These are phyloP conservation scores for Gracilaria domingensis DNA, from an alignment of 23 red algal genomes.

Conservation along the genomic window DNA sequence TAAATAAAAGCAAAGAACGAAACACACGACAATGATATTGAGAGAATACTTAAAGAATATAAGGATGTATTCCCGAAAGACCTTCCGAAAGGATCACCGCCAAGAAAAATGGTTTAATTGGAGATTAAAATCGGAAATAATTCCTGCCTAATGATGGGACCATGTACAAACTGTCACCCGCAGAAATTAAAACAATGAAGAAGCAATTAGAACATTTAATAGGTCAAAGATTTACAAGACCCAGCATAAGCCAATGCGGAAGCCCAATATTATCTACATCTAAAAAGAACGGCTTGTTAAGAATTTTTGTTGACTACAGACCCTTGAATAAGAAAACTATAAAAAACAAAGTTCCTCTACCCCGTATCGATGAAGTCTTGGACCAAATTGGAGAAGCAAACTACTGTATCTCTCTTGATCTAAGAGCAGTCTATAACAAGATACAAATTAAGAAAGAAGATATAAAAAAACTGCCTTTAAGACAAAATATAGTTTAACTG, in stretches of 20 bases:
- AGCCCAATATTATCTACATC: slow-evolving; percentile 40
- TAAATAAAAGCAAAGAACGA: too few relatives aligned
- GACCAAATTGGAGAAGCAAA: slow-evolving; percentile 41
- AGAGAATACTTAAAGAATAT: too few relatives aligned
- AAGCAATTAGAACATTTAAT: slow-evolving; percentile 6
- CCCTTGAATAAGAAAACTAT: slow-evolving; percentile 45
- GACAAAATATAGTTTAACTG: slow-evolving; percentile 44
- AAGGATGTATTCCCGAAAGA: background rate
- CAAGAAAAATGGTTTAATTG: slow-evolving; percentile 21
- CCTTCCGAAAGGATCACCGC: background rate
- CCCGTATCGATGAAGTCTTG: slow-evolving; percentile 62
- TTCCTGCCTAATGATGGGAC: background rate
- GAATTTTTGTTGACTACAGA: slow-evolving; percentile 54
- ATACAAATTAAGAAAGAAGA: slow-evolving; percentile 11
- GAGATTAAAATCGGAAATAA: background rate
- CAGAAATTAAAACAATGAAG: slow-evolving; percentile 13
- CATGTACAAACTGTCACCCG: background rate
- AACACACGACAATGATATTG: too few relatives aligned
- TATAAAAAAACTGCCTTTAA: slow-evolving; percentile 34
- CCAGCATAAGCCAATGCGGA: slow-evolving; percentile 35
- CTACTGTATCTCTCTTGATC: slow-evolving; percentile 42
- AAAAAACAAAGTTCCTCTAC: slow-evolving; percentile 33
- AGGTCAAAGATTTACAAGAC: slow-evolving; percentile 12
- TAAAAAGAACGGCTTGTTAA: slow-evolving; percentile 7
- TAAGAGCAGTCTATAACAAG: slow-evolving; percentile 52